Base-by-base conservation (phyloP, 352 stramenopile genomes). In the Phytophthora sp. region DNA sequence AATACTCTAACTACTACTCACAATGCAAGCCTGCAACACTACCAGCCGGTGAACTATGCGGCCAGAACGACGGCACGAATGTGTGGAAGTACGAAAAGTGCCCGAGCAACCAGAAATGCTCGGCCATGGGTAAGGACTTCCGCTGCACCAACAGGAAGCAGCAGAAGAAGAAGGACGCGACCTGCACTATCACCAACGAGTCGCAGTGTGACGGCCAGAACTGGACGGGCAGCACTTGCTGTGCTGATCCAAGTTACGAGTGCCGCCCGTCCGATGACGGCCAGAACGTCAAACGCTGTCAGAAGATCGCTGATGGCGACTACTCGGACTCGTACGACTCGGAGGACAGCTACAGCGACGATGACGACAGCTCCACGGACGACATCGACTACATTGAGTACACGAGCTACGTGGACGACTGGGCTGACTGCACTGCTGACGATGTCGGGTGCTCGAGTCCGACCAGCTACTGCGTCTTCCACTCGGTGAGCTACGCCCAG, bases 51-150 rank as follows among this genome's bases (percentile, higher is more conserved):
- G 66, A 73, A n/a, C 53, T 78, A 5, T 78, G 71, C 47, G 71
- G 71, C 55, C 71, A 78, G 53, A 76, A 78, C 26, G 66, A 78
- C 41, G 66, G 57, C 42, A 63, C 55, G 11, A 78, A 73, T n/a
- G 59, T 70, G 21, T 78, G 71, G 71, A 63, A 60, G 42, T 74
- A 74, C 49, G 64, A 71, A 55, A 70, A 67, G 46, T 77, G 69
- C 13, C 66, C 70, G 18, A 61, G 60, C 39, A 62, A 62, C 45
- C 66, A 78, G 29, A 70, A 69, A 51, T 78, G 66, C 45, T 39
- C 54, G 7, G 18, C 45, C 2, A 16, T 52, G 13, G 70, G 70
- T 21, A 42, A 31, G 30, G 70, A 78, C 57, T 75, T 64, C 61
- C 70, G 70, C 27, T 75, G 70, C 61, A 63, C 58, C 24, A 59